Conservation (phyloP, 768 basidiomycete genomes). For the Inosperma sp. region DNA sequence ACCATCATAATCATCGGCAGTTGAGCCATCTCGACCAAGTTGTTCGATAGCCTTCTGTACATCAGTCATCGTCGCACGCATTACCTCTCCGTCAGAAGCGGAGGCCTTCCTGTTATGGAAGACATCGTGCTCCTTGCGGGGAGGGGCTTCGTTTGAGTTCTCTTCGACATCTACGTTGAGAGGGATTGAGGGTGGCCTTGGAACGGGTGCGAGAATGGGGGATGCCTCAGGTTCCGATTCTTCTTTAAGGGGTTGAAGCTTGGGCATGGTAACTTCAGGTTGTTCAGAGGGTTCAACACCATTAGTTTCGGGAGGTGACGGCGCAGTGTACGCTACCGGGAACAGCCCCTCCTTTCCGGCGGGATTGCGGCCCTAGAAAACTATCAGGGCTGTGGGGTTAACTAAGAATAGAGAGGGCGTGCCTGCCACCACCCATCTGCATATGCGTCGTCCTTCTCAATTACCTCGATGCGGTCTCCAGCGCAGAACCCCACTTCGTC, state of each 20-base stretch:
- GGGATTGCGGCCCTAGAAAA: conserved; percentile 69
- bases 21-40: conserved; percentile 50
- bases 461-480: conserved; percentile 82
- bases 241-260: conserved; percentile 45
- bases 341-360: conserved; percentile 86
- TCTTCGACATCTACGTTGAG: conserved; percentile 13
- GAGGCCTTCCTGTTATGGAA: conserved; percentile 3
- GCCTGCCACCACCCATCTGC: conserved; percentile 94
- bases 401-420: conserved; percentile 20
- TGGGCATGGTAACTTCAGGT: conserved; percentile 14
- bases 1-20: conserved; percentile 54
- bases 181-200: conserved; percentile 31
- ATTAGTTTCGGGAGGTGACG: conserved; percentile 38
- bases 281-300: conserved; percentile 10
- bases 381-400: neutral
- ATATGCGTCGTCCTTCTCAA: conserved; percentile 92
- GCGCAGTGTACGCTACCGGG: conserved; percentile 81
- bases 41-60: conserved; percentile 90
- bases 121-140: conserved; percentile 6
- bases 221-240: conserved; percentile 40
- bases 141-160: conserved; percentile 24
- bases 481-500: conserved; percentile 86
- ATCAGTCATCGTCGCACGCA: conserved; percentile 86
- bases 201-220: conserved; percentile 33
- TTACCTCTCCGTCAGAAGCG: conserved; percentile 51